These are phyloP conservation scores for Forsythia suspensa DNA, from an alignment of 257 asterid species.

Conservation along the genomic window DNA sequence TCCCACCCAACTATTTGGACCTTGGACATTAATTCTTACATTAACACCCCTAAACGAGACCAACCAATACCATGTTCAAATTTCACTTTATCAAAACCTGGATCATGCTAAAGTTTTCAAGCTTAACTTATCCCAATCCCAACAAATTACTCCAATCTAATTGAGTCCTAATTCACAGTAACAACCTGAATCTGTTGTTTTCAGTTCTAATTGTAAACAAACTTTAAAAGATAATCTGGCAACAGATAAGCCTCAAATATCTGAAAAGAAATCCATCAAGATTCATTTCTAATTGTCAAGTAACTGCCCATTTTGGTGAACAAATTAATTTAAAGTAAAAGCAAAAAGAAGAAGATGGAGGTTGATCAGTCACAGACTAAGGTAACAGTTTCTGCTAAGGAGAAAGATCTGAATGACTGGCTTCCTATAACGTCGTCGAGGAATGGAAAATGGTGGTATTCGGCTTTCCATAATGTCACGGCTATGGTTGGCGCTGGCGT, in stretches of 20 bases:
- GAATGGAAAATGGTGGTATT: slow-evolving; percentile 44
- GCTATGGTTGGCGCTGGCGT: slow-evolving; percentile 64
- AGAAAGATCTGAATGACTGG: slow-evolving; percentile 39
- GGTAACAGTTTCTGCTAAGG: neutral
- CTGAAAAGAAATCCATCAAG: neutral
- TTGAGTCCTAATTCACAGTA: too few species aligned
- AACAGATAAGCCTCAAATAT: neutral
- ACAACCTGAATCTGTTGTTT: too few species aligned
- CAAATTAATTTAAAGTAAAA: neutral
- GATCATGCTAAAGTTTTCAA: too few species aligned
- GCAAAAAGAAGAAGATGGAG: neutral
- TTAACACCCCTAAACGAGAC: too few species aligned
- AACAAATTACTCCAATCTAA: too few species aligned
- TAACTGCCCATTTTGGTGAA: neutral
- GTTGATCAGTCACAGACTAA: neutral
- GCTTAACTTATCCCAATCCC: too few species aligned
- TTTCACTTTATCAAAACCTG: too few species aligned
- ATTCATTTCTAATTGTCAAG: neutral
- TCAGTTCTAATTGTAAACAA: neutral
- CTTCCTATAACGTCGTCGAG: slow-evolving; percentile 47
- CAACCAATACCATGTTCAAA: too few species aligned
- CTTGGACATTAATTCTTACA: too few species aligned
- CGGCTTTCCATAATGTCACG: slow-evolving; percentile 58
- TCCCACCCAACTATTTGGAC: too few species aligned
- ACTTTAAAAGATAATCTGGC: neutral